These are phyloP conservation scores for Nemophila menziesii DNA, from an alignment of 257 asterid genomes.

Conservation along the genomic window DNA sequence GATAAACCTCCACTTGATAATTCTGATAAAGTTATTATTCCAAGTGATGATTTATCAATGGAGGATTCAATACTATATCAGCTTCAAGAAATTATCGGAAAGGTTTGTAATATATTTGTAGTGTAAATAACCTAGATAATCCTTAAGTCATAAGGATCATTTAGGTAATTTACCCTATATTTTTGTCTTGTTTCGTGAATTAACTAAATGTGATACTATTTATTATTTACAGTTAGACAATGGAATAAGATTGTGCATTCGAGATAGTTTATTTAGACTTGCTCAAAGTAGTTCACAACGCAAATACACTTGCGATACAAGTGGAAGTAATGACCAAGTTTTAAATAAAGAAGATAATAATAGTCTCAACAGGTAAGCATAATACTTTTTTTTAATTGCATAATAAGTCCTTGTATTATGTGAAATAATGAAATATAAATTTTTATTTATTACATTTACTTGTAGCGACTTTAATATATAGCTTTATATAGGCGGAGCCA, in stretches of 20 bases:
- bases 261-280: conserved; percentile 80
- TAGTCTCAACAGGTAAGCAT: conserved; percentile 55
- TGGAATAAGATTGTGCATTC: conserved; percentile 51
- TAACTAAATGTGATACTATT: conserved; percentile 1
- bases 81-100: conserved; percentile 65
- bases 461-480: too few relatives aligned
- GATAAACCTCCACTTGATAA: conserved; percentile 38
- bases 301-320: conserved; percentile 40
- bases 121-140: conserved; percentile 11
- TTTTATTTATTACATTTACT: too few relatives aligned
- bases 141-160: conserved; percentile 1
- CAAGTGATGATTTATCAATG: conserved; percentile 33
- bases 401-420: neutral
- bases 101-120: conserved; percentile 31
- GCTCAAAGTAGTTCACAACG: conserved; percentile 69
- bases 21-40: conserved; percentile 25
- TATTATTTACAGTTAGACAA: conserved; percentile 54
- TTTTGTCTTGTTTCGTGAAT: conserved; percentile 7
- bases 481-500: too few relatives aligned
- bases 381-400: too few relatives aligned
- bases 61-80: conserved; percentile 62
- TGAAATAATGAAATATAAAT: neutral
- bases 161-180: conserved; percentile 7
- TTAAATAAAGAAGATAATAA: conserved; percentile 28
- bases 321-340: conserved; percentile 34